phyloP scores from a whole-genome alignment of 2,329 filamentous ascomycete species.

The Fusarium brachygibbosum region DNA sequence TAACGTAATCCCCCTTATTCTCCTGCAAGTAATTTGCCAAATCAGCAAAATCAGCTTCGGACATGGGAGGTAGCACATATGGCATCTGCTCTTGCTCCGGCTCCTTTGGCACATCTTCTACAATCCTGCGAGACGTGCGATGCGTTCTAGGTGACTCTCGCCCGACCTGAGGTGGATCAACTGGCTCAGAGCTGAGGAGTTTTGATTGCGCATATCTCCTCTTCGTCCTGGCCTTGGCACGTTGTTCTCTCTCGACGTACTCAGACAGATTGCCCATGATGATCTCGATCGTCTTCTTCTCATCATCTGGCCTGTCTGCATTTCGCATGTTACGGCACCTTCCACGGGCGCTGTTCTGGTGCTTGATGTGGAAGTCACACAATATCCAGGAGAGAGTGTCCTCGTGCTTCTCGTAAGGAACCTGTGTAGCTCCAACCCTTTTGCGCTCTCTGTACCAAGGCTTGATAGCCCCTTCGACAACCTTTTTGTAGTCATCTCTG shows the following conservation, averaged over 20 bases:
- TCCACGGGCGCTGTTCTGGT: slow-evolving; percentile 46
- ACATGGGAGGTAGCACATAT: neutral
- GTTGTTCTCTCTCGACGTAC: neutral
- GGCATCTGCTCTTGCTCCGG: neutral
- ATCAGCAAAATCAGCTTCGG: neutral
- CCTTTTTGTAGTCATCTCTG: slow-evolving; percentile 52
- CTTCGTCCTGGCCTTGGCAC: neutral
- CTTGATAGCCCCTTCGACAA: slow-evolving; percentile 50
- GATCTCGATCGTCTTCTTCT: slow-evolving; percentile 46
- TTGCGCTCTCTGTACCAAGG: slow-evolving; percentile 52
- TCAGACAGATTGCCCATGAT: slow-evolving; percentile 48
- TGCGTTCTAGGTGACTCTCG: neutral
- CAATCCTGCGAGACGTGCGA: neutral
- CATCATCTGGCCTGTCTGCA: slow-evolving; percentile 9
- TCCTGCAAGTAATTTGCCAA: neutral
- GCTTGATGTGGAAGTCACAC: slow-evolving; percentile 44
- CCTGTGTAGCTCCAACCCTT: neutral
- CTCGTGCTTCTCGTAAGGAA: slow-evolving; percentile 40
- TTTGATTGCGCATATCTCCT: neutral
- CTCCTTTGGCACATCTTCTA: neutral
- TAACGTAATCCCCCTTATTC: neutral
- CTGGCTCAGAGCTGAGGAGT: neutral
- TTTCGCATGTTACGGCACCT: slow-evolving; percentile 43
- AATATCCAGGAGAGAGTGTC: slow-evolving; percentile 53
- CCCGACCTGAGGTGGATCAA: no score